Base-by-base conservation (phyloP, 2,329 filamentous ascomycete species). In the Cadophora gregata region DNA sequence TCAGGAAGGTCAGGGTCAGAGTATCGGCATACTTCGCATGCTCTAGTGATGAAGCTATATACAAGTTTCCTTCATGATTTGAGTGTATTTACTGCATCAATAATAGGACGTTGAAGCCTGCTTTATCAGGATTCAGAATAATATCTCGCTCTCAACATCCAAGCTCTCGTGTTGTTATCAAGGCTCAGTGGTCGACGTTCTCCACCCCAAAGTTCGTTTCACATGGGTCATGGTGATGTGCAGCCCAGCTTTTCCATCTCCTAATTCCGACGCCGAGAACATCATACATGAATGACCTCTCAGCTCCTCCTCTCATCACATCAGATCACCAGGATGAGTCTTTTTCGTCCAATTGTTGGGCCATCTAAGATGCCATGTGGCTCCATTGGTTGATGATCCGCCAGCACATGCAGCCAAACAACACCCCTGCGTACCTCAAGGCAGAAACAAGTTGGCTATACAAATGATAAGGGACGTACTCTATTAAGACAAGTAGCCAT, bases 321-420 rank as follows among this genome's bases (percentile, higher is more conserved):
- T 9, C 16, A 8, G 29, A 61, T 50, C 36, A 61, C n/a, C 42
- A 50, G 19, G 29, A 36, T 31, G n/a, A 47, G 27, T 14, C 27
- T 33, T 33, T 50, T 62, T 42, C 38, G 38, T 47, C 58, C 36
- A 47, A 60, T 47, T 38, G 47, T 51, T 53, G 59, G 47, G 59
- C 38, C 45, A 25, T 62, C n/a, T 12, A n/a, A 50, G 27, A 19
- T 27, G 19, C 31, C 45, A 50, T 38, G 59, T 38, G 59, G 59
- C 59, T 51, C 31, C 59, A 71, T 71, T 70, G 67, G 67, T 24
- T 45, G 27, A 48, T 3, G 31, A 25, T 14, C 31, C 16, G 59
- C 29, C 31, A 72, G 66, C 72, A 71, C 69, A 72, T 68, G 67
- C 65, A 60, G 59, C 59, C 50, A 62, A 68, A 59, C 51, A 55